Percentiles rank a stretch among this genome's conserved stretches.
Evolutionary conservation across 164 flowering plant species (phyloP).

Genomic region (Brasenia schreberi): DNA sequence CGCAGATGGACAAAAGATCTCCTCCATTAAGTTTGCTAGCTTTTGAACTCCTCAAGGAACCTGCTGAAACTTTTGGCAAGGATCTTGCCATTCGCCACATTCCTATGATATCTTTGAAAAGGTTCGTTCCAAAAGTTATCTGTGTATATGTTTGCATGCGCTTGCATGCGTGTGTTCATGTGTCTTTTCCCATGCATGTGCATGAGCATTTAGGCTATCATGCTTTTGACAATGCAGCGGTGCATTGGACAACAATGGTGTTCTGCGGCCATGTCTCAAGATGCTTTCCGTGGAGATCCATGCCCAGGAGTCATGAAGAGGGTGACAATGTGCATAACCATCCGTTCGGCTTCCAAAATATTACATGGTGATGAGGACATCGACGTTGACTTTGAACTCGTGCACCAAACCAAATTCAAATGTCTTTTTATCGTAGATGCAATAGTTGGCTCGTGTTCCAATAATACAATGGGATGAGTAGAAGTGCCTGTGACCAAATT

Average conservation of each 20-base stretch:
- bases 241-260: constrained; percentile 82
- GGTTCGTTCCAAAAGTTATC: constrained; percentile 22
- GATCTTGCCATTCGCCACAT: constrained; percentile 79
- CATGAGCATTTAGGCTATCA: neutral
- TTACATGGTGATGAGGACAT: too few species aligned
- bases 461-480: too few species aligned
- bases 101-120: constrained; percentile 61
- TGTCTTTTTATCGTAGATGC: too few species aligned
- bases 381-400: too few species aligned
- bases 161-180: too few species aligned
- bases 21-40: constrained; percentile 87
- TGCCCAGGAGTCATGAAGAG: constrained; percentile 62
- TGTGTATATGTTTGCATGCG: too few species aligned
- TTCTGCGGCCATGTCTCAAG: constrained; percentile 61
- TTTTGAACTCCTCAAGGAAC: constrained; percentile 86
- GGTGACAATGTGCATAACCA: too few species aligned
- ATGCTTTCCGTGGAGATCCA: constrained; percentile 81
- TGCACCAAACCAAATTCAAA: too few species aligned
- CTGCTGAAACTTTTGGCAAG: constrained; percentile 77
- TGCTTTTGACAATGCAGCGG: constrained; percentile 27
- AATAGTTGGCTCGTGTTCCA: too few species aligned
- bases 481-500: too few species aligned
- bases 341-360: too few species aligned
- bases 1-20: constrained; percentile 68
- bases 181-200: neutral